These are phyloP conservation scores for Juncus inflexus DNA, from an alignment of 176 grass and related monocot species.

Conservation along the genomic window DNA sequence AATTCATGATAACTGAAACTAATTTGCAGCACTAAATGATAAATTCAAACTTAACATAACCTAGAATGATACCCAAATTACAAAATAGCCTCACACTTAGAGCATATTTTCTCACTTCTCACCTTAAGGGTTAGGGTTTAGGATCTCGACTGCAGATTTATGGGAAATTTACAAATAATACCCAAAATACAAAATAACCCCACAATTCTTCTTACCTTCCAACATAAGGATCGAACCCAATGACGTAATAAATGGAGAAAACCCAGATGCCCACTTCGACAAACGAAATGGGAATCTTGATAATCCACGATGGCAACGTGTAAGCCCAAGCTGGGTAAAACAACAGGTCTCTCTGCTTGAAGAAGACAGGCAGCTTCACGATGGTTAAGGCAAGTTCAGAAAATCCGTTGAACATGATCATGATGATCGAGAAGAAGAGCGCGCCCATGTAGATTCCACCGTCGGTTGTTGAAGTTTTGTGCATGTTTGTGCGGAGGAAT, in stretches of 20 bases:
- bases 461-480: slow-evolving; percentile 9
- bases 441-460: slow-evolving; percentile 66
- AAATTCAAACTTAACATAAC: too few species aligned
- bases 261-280: slow-evolving; percentile 71
- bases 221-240: slow-evolving; percentile 68
- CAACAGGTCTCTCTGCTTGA: slow-evolving; percentile 80
- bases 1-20: slow-evolving; percentile 16
- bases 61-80: not conserved
- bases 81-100: slow-evolving; percentile 4
- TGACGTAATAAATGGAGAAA: slow-evolving; percentile 70
- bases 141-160: too few species aligned
- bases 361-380: slow-evolving; percentile 78
- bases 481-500: slow-evolving; percentile 82
- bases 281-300: slow-evolving; percentile 87
- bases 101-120: slow-evolving; percentile 5
- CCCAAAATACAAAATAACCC: not conserved
- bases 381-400: slow-evolving; percentile 73
- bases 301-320: slow-evolving; percentile 72
- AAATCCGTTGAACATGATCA: slow-evolving; percentile 82
- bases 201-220: slow-evolving; percentile 51
- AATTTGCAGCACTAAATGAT: slow-evolving; percentile 16
- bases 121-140: not conserved
- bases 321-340: slow-evolving; percentile 87
- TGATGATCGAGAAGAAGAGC: slow-evolving; percentile 60
- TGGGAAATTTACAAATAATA: too few species aligned